phyloP scores from a whole-genome alignment of 257 asterid species.

The Schizonepeta tenuifolia region DNA sequence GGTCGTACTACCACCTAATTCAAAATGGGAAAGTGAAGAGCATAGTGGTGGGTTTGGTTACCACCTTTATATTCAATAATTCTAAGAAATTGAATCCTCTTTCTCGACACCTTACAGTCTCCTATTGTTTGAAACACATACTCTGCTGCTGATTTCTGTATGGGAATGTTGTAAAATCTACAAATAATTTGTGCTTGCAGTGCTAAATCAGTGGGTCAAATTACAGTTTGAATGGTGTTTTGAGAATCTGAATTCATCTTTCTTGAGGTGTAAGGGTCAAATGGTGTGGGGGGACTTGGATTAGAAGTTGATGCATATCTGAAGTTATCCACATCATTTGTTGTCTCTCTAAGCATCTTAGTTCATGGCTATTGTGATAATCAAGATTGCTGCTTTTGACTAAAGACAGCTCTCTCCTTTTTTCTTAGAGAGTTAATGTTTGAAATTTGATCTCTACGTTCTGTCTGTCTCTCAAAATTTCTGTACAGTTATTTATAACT shows the following conservation, averaged over 20 bases:
- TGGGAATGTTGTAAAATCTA: neutral
- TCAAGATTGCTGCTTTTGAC: conserved; percentile 17
- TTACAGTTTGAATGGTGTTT: neutral
- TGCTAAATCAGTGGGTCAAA: neutral
- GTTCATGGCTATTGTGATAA: neutral
- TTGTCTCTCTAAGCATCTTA: neutral
- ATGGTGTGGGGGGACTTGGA: neutral
- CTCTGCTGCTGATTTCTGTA: neutral
- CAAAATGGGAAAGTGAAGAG: too few species aligned
- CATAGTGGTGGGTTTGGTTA: too few species aligned
- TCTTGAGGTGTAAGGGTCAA: neutral
- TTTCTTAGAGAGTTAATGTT: neutral
- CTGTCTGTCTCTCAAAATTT: neutral
- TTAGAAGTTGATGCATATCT: conserved; percentile 1
- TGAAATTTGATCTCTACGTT: neutral
- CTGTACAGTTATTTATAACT: conserved; percentile 6
- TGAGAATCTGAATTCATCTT: neutral
- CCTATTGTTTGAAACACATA: too few species aligned
- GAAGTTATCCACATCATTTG: neutral
- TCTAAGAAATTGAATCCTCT: neutral
- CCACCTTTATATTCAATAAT: too few species aligned
- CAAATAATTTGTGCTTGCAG: too few species aligned
- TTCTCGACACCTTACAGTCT: neutral
- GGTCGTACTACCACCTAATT: too few species aligned
- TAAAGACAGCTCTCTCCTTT: neutral